Evolutionary conservation across 495 filamentous ascomycete genomes (phyloP).

Genomic region (Lasiosphaeria miniovina): DNA sequence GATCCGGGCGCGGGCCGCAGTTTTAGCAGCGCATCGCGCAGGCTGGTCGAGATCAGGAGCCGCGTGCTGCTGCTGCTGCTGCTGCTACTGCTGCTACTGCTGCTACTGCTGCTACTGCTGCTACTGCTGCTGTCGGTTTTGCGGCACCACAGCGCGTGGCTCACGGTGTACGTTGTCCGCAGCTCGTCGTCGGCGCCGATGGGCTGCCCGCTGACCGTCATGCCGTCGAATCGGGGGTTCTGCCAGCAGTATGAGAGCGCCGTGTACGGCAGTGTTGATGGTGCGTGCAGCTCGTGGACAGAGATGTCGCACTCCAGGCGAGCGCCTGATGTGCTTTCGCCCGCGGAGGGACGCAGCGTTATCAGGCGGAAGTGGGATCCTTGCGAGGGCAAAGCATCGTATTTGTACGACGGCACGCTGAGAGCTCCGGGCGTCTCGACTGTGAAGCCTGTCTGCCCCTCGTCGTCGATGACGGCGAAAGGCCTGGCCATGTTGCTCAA

Average conservation of each 20-base stretch:
- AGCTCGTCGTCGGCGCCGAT: not conserved
- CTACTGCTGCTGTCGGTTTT: too few species aligned
- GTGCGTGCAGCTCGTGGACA: not conserved
- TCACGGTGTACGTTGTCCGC: not conserved
- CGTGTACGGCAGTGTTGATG: not conserved
- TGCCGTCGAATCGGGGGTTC: not conserved
- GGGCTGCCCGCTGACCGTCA: not conserved
- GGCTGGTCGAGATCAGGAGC: not conserved
- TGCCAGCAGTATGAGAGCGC: not conserved
- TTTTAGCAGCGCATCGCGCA: not conserved
- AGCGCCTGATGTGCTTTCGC: not conserved
- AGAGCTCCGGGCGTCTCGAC: not conserved
- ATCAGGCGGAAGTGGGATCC: not conserved
- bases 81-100: too few species aligned
- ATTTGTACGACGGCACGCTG: not conserved
- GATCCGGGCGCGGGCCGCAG: not conserved
- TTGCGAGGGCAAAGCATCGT: not conserved
- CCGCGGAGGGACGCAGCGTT: not conserved
- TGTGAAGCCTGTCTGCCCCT: not conserved
- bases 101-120: too few species aligned
- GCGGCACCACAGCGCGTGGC: not conserved
- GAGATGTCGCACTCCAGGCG: not conserved
- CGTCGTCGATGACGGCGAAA: not conserved
- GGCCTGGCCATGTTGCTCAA: constrained; percentile 37
- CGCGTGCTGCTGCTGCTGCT: not conserved